Base-by-base conservation (phyloP, 179 eudicot species). In the Silene vulgaris region DNA sequence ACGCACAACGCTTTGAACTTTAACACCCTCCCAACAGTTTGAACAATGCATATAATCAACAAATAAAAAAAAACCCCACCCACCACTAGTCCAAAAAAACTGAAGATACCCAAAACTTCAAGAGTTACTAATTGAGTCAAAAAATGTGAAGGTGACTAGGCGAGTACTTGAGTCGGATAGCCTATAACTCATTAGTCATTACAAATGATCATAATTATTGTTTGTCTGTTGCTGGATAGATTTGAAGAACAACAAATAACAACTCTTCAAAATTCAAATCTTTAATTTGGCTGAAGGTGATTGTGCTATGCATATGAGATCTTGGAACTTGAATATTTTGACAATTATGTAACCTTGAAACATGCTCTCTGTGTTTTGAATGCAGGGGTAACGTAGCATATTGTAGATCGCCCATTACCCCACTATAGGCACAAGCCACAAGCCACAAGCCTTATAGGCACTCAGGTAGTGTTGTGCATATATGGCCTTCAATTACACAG, bases 21-120 rank as follows among this genome's bases (percentile, higher is more conserved):
- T 16, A 7, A 30, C 20, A 8, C 23, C 23, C 52, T 50, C 57
- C 57, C 57, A 50, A 11, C 57, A 12, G 14, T 50, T 50, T 37
- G 48, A 67, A 67, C 14, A 45, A 16, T 17, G 26, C 14, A 17
- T 37, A 67, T n/a, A 3, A 65, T 28, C 14, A 11, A 35, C 52
- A 9, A 40, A 65, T 30, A 3, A 65, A 32, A 43, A 43, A 23
- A n/a, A 19, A 2, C 68, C 40, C 68, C 68, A 1, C 5, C 17
- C 30, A 2, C 40, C 40, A n/a, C 8, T 2, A 5, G 43, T 4
- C 20, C 3, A 16, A 14, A 65, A 19, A 65, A 65, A 16, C 14
- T 62, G 9, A 65, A 30, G 45, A n/a, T 65, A 65, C 32, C 45
- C 70, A 62, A 62, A 35, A 35, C 66, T 62, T 62, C 66, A 64